phyloP scores from a whole-genome alignment of 108 stramenopile genomes.

The Aurantiochytrium sp. region DNA sequence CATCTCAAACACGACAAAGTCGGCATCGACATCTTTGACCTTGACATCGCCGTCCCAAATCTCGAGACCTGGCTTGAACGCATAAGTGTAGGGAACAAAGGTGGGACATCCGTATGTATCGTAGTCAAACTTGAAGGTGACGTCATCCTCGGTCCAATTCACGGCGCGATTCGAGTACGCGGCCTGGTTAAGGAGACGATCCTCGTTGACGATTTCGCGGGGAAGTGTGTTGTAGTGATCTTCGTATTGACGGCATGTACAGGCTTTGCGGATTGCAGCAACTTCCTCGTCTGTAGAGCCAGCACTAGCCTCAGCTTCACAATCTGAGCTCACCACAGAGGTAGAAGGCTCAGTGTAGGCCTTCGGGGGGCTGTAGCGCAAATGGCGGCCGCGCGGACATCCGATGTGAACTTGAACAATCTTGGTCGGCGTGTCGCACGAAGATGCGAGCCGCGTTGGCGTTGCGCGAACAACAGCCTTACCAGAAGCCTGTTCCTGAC shows the following conservation, averaged over 20 bases:
- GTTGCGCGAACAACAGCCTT: background rate
- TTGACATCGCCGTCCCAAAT: background rate
- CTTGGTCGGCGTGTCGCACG: background rate
- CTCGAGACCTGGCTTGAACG: background rate
- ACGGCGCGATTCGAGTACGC: background rate
- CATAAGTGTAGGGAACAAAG: background rate
- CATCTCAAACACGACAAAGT: background rate
- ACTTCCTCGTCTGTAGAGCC: background rate
- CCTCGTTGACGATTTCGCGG: background rate
- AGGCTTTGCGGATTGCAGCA: background rate
- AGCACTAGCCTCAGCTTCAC: background rate
- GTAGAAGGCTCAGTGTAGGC: background rate
- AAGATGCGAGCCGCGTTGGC: background rate
- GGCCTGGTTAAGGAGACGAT: background rate
- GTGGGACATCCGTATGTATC: background rate
- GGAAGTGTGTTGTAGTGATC: background rate
- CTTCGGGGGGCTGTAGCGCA: background rate
- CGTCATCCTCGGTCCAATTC: background rate
- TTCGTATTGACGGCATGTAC: background rate
- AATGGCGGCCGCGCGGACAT: background rate
- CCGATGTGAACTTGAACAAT: background rate
- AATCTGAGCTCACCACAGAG: background rate
- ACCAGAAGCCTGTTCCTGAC: background rate
- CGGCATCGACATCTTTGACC: conserved; percentile 11
- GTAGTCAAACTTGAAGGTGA: background rate